These are phyloP conservation scores for Neospora caninum DNA, from an alignment of 169 alveolate species.

Conservation along the genomic window DNA sequence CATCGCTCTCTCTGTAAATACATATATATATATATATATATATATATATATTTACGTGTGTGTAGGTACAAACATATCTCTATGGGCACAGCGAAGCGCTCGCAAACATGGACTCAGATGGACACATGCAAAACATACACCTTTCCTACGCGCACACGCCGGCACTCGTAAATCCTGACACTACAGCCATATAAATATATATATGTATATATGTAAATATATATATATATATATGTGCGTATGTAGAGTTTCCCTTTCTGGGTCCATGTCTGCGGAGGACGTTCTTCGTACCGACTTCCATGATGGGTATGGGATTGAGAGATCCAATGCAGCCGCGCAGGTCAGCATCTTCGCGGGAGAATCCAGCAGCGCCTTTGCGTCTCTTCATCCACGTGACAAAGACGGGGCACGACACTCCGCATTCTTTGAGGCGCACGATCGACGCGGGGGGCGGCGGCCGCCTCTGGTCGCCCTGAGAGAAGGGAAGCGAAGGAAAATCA, in stretches of 20 bases:
- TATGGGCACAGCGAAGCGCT: too few relatives aligned
- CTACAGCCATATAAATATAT: not conserved
- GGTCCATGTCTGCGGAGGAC: not conserved
- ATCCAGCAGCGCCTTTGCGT: not conserved
- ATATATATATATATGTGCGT: not conserved
- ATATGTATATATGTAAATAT: slow-evolving; percentile 1
- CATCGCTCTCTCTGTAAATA: too few relatives aligned
- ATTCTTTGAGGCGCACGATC: not conserved
- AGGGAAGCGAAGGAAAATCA: not conserved
- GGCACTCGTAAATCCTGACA: not conserved
- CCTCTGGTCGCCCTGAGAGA: not conserved
- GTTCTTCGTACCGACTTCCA: not conserved
- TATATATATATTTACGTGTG: too few relatives aligned
- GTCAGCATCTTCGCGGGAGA: not conserved
- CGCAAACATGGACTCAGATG: too few relatives aligned
- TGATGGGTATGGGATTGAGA: slow-evolving; percentile 12
- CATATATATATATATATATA: too few relatives aligned
- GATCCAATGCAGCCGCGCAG: slow-evolving; percentile 45
- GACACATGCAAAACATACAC: too few relatives aligned
- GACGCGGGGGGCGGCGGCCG: slow-evolving; percentile 6
- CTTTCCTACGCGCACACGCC: too few relatives aligned
- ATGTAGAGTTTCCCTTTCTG: too few relatives aligned
- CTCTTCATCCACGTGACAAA: slow-evolving; percentile 32
- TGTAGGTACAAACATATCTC: too few relatives aligned
- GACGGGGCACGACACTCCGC: not conserved